phyloP scores from a whole-genome alignment of 2,329 filamentous ascomycete species.

The Clarireedia hainanense region DNA sequence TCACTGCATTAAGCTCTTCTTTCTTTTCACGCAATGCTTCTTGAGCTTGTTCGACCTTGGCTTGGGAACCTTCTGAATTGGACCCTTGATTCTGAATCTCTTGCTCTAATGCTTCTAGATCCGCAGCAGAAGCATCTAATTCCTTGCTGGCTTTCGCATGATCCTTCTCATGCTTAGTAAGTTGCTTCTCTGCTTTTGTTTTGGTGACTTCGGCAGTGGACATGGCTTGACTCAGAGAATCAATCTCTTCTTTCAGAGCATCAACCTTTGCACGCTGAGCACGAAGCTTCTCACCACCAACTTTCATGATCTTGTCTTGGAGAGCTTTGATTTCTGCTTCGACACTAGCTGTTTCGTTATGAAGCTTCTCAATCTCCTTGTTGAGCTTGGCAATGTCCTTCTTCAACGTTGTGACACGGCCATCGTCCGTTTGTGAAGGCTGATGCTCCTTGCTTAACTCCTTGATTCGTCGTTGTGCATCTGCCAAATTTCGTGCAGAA shows the following conservation, averaged over 20 bases:
- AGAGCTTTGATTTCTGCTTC: constrained; percentile 89
- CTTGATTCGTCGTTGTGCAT: constrained; percentile 76
- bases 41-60: constrained; percentile 74
- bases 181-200: constrained; percentile 91
- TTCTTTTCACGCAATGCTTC: constrained; percentile 71
- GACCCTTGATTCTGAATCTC: constrained; percentile 72
- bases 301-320: constrained; percentile 97
- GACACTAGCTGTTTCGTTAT: constrained; percentile 76
- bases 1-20: constrained; percentile 69
- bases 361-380: constrained; percentile 72
- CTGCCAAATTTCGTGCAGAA: constrained; percentile 71
- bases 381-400: constrained; percentile 70
- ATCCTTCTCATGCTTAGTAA: constrained; percentile 78
- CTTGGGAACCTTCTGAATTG: constrained; percentile 64
- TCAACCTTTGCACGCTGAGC: constrained; percentile 89
- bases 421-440: constrained; percentile 72
- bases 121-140: constrained; percentile 59
- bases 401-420: constrained; percentile 61
- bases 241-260: constrained; percentile 76
- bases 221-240: constrained; percentile 69
- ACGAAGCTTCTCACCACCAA: constrained; percentile 87
- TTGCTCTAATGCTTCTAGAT: constrained; percentile 69
- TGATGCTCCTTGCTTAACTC: constrained; percentile 78
- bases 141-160: constrained; percentile 73
- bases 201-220: constrained; percentile 81